These are phyloP conservation scores for Dendrocalamus sinicus DNA, from an alignment of 176 grass and related monocot species.

Conservation along the genomic window DNA sequence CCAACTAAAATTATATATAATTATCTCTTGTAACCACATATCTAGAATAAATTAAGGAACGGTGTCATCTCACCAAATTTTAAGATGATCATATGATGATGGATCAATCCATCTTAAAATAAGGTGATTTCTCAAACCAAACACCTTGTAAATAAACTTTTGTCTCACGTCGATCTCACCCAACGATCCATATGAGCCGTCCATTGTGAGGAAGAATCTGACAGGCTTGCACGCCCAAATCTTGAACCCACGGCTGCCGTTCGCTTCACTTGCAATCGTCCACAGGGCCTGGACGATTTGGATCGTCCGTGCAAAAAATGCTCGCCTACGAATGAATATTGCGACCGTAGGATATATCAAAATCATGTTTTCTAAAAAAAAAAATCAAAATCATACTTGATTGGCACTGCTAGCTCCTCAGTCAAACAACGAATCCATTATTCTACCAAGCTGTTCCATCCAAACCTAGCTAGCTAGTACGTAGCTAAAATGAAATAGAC, in stretches of 20 bases:
- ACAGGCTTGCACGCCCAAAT: neutral
- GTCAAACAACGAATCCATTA: neutral
- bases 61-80: no score
- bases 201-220: neutral
- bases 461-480: no score
- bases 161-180: neutral
- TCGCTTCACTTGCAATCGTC: slow-evolving; percentile 7
- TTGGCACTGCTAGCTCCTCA: neutral
- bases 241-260: neutral
- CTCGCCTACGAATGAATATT: neutral
- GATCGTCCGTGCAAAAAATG: slow-evolving; percentile 4
- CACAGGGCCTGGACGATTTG: neutral
- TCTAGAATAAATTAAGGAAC: no score
- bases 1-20: no score
- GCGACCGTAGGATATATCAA: neutral
- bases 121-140: no score
- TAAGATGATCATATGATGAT: no score
- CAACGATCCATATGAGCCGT: neutral
- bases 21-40: no score
- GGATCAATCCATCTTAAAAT: no score
- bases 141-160: no score
- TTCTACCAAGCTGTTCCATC: no score
- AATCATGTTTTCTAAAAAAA: no score
- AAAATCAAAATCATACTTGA: neutral
- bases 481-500: no score